Conservation (phyloP, 176 grass and related monocot species). For the Musa beccarii region DNA sequence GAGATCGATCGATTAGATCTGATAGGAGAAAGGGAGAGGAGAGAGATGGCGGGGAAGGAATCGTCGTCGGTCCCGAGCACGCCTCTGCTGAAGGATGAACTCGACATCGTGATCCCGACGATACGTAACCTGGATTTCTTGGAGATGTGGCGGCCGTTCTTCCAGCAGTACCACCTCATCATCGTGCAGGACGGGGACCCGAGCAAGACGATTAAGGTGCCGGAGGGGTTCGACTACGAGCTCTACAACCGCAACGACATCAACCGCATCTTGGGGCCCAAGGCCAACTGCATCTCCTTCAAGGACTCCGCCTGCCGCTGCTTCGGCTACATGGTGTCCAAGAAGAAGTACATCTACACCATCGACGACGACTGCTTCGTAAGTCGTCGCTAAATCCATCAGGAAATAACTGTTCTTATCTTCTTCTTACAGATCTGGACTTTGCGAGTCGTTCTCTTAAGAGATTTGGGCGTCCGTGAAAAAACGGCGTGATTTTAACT, state of each 20-base stretch:
- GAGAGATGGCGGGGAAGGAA: too few relatives aligned
- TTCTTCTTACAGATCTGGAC: background rate
- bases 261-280: slow-evolving; percentile 86
- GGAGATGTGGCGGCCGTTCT: slow-evolving; percentile 93
- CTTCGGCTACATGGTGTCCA: slow-evolving; percentile 95
- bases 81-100: slow-evolving; percentile 70
- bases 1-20: too few relatives aligned
- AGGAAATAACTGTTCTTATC: background rate
- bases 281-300: slow-evolving; percentile 86
- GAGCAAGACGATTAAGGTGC: slow-evolving; percentile 43
- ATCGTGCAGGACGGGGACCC: slow-evolving; percentile 97
- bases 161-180: slow-evolving; percentile 97
- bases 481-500: too few relatives aligned
- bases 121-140: slow-evolving; percentile 92
- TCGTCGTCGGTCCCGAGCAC: slow-evolving; percentile 21
- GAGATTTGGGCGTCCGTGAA: too few relatives aligned
- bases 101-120: slow-evolving; percentile 97
- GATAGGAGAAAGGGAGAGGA: too few relatives aligned
- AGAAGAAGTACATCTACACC: slow-evolving; percentile 99
- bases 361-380: slow-evolving; percentile 99
- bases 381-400: background rate
- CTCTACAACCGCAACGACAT: slow-evolving; percentile 96
- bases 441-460: background rate
- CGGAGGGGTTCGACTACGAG: slow-evolving; percentile 95
- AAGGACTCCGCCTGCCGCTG: slow-evolving; percentile 92